phyloP scores from a whole-genome alignment of 148 eudicot species.

The Diospyros lotus region DNA sequence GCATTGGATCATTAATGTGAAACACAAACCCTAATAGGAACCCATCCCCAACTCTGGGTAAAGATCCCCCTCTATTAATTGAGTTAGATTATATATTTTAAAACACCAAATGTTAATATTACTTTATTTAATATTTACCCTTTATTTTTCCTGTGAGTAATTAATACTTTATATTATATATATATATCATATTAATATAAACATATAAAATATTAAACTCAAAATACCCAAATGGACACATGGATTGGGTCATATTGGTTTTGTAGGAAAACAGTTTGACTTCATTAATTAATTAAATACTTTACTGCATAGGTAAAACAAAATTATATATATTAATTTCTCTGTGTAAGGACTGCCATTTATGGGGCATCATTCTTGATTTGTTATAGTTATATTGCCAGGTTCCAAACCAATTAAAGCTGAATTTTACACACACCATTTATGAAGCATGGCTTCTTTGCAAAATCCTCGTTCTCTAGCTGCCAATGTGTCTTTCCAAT shows the following conservation, averaged over 20 bases:
- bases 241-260: neutral
- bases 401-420: conserved; percentile 3
- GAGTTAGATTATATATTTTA: neutral
- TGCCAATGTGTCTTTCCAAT: neutral
- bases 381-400: neutral
- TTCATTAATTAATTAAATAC: neutral
- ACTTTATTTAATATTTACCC: too few relatives aligned
- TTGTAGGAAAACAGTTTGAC: conserved; percentile 3
- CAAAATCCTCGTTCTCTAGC: neutral
- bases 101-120: neutral
- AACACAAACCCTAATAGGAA: neutral
- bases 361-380: too few relatives aligned
- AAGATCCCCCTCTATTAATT: neutral
- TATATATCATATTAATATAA: too few relatives aligned
- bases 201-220: too few relatives aligned
- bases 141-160: too few relatives aligned
- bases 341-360: too few relatives aligned
- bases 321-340: neutral
- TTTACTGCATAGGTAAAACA: neutral
- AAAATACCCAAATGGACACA: neutral
- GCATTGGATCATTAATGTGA: neutral
- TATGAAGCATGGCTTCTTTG: conserved; percentile 8
- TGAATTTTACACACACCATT: neutral
- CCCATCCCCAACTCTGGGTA: neutral
- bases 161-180: too few relatives aligned